Conservation (phyloP, 2,329 filamentous ascomycete genomes). For the Capronia epimyces region DNA sequence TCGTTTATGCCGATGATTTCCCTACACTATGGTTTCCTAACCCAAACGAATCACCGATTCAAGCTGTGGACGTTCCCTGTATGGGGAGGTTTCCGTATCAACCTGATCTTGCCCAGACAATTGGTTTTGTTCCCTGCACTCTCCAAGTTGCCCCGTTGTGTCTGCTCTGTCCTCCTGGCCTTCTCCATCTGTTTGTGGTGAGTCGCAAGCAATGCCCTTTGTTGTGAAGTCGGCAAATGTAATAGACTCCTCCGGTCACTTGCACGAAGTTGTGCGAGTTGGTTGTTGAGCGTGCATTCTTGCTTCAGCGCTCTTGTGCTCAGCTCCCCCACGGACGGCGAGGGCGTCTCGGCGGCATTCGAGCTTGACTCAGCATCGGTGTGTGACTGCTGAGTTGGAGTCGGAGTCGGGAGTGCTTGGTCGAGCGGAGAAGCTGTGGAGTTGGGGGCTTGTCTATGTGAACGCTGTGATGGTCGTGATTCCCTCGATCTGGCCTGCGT, state of each 20-base stretch:
- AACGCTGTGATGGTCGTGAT: conserved; percentile 9
- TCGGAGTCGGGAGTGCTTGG: conserved; percentile 3
- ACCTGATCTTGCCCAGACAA: conserved; percentile 17
- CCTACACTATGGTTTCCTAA: too few relatives aligned
- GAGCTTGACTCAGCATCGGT: conserved; percentile 9
- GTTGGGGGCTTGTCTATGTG: background rate
- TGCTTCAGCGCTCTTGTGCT: conserved; percentile 22
- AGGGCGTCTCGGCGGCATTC: conserved; percentile 7
- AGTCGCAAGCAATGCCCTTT: conserved; percentile 30
- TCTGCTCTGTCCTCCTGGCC: conserved; percentile 23
- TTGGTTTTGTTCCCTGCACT: conserved; percentile 17
- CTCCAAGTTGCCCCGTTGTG: conserved; percentile 12
- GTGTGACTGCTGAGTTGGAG: background rate
- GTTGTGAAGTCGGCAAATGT: conserved; percentile 32
- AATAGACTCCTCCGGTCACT: conserved; percentile 31
- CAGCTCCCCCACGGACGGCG: conserved; percentile 3
- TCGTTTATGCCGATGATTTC: too few relatives aligned
- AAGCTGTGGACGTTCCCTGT: conserved; percentile 16
- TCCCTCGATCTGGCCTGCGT: conserved; percentile 13
- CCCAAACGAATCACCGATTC: conserved; percentile 11
- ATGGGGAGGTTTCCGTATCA: conserved; percentile 22
- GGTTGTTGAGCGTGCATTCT: conserved; percentile 22
- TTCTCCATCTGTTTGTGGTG: conserved; percentile 32
- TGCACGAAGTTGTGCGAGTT: conserved; percentile 30
- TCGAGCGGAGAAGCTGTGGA: conserved; percentile 6